Conservation (phyloP, 345 rosid species). For the Salix viminalis region DNA sequence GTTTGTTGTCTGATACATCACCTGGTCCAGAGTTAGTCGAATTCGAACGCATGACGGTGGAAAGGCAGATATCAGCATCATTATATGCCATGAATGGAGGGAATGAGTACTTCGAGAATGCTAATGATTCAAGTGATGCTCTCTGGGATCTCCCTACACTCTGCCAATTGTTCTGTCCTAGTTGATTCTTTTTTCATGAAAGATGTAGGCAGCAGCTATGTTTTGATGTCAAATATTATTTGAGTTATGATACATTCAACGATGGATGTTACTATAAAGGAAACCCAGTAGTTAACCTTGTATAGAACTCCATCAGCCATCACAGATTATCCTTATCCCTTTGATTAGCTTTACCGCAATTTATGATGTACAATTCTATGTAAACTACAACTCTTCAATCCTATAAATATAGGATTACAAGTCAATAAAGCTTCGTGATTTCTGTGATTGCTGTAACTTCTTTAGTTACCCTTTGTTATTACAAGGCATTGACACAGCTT, state of each 20-base stretch:
- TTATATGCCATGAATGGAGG: slow-evolving; percentile 58
- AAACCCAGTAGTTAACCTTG: no score
- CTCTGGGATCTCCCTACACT: slow-evolving; percentile 64
- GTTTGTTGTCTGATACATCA: slow-evolving; percentile 14
- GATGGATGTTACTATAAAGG: background rate
- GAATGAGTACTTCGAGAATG: slow-evolving; percentile 40
- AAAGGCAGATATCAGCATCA: slow-evolving; percentile 70
- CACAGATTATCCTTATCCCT: no score
- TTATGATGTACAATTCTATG: no score
- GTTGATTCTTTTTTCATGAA: background rate
- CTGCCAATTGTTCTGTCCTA: slow-evolving; percentile 37
- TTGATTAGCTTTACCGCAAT: no score
- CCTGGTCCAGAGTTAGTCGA: slow-evolving; percentile 31
- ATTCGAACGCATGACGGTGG: slow-evolving; percentile 44
- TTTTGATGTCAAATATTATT: background rate
- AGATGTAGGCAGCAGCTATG: no score
- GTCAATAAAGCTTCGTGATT: no score
- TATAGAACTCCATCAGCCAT: no score
- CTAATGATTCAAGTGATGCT: slow-evolving; percentile 41
- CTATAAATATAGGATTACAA: no score
- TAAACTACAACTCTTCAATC: no score
- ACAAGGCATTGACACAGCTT: background rate
- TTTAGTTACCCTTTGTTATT: background rate
- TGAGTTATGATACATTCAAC: background rate
- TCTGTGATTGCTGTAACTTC: no score